Conservation (phyloP, 163 green algal species). For the Scenedesmus sp. region DNA sequence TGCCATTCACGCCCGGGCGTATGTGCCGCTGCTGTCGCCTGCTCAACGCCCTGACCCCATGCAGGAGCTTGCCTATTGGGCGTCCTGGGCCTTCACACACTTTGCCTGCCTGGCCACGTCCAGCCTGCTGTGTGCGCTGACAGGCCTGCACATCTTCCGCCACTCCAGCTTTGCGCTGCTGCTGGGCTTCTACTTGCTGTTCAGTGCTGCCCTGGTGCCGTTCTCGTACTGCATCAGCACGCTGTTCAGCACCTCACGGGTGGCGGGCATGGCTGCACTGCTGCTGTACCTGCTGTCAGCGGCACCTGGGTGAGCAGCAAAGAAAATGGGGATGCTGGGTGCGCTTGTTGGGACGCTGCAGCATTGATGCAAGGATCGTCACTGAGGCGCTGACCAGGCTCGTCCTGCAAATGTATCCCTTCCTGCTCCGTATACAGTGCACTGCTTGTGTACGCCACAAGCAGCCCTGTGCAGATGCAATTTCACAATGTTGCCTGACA, state of each 20-base stretch:
- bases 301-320: constrained; percentile 73
- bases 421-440: too few relatives aligned
- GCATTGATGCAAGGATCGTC: too few relatives aligned
- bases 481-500: too few relatives aligned
- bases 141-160: constrained; percentile 82
- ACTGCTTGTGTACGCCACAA: too few relatives aligned
- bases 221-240: constrained; percentile 86
- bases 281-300: constrained; percentile 81
- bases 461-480: too few relatives aligned
- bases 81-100: constrained; percentile 84
- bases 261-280: constrained; percentile 72
- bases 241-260: constrained; percentile 75
- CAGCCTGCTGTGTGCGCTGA: constrained; percentile 75
- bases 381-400: too few relatives aligned
- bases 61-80: constrained; percentile 83
- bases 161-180: constrained; percentile 74
- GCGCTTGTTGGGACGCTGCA: too few relatives aligned
- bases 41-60: too few relatives aligned
- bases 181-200: constrained; percentile 85
- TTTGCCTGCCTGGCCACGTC: constrained; percentile 74
- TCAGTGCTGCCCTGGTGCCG: constrained; percentile 72
- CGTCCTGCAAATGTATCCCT: too few relatives aligned
- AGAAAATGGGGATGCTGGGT: too few relatives aligned
- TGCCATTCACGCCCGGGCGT: neutral
- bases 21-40: neutral